phyloP scores from a whole-genome alignment of 1,284 basidiomycete species.

The Mycosarcoma maydis region DNA sequence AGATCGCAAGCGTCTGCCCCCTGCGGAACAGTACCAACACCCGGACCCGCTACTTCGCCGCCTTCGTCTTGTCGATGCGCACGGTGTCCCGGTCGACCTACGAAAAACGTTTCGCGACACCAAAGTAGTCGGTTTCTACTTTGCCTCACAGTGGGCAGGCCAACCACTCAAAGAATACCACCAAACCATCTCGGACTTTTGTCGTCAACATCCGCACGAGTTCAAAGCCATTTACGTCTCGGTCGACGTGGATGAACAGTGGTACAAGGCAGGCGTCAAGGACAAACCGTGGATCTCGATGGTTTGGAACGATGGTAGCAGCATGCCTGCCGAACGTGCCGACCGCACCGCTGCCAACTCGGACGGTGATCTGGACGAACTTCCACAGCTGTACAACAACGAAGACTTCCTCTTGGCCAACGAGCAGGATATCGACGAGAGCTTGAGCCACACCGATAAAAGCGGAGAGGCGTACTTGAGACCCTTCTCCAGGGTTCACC shows the following conservation, averaged over 20 bases:
- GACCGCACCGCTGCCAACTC: conserved; percentile 27
- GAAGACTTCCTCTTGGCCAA: conserved; percentile 67
- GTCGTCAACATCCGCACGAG: conserved; percentile 60
- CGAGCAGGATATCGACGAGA: conserved; percentile 67
- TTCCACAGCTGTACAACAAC: conserved; percentile 51
- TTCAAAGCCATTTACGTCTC: conserved; percentile 67
- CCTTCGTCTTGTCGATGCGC: conserved; percentile 62
- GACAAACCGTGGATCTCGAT: conserved; percentile 65
- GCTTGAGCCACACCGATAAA: conserved; percentile 56
- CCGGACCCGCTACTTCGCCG: conserved; percentile 66
- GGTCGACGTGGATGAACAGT: conserved; percentile 64
- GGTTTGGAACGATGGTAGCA: conserved; percentile 68
- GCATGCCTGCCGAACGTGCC: conserved; percentile 38
- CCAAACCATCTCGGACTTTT: conserved; percentile 58
- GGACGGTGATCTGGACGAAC: conserved; percentile 28
- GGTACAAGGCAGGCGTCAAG: conserved; percentile 62
- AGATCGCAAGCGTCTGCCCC: conserved; percentile 57
- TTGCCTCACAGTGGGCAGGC: conserved; percentile 64
- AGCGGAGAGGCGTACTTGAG: conserved; percentile 65
- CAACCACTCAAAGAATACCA: conserved; percentile 55
- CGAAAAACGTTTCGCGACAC: conserved; percentile 60
- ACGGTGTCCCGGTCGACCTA: conserved; percentile 62
- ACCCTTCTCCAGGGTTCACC: conserved; percentile 67
- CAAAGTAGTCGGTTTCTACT: conserved; percentile 67
- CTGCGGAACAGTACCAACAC: conserved; percentile 63